A percentile compares a stretch with the other conserved stretches of the same genome.
These are phyloP conservation scores for Capsella rubella DNA, from an alignment of 441 rosid genomes.

Conservation along the genomic window DNA sequence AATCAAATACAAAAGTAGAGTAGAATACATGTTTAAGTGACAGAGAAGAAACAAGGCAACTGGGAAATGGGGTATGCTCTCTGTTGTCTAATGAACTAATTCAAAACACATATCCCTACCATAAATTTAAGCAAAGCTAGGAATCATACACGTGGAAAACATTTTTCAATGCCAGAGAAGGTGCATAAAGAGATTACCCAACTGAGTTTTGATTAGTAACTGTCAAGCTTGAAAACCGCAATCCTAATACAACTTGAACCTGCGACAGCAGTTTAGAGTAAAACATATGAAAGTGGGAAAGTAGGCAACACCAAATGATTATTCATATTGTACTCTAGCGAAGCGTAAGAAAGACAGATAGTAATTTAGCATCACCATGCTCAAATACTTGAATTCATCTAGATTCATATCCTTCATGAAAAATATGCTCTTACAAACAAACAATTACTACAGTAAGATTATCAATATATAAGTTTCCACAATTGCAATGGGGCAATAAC, in stretches of 20 bases:
- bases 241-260: conserved; percentile 69
- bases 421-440: conserved; percentile 14
- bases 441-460: conserved; percentile 24
- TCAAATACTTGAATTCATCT: conserved; percentile 21
- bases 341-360: conserved; percentile 20
- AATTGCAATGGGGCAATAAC: conserved; percentile 2
- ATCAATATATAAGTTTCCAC: conserved; percentile 5
- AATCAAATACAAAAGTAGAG: conserved; percentile 9
- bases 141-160: conserved; percentile 18
- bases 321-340: conserved; percentile 15
- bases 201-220: conserved; percentile 71
- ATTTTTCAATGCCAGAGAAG: conserved; percentile 31
- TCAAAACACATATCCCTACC: conserved; percentile 22
- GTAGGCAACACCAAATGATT: conserved; percentile 24
- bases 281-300: conserved; percentile 38
- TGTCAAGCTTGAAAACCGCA: conserved; percentile 86
- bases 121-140: conserved; percentile 16
- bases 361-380: conserved; percentile 23
- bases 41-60: conserved; percentile 11
- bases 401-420: conserved; percentile 22
- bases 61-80: conserved; percentile 5
- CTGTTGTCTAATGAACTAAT: conserved; percentile 20
- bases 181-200: conserved; percentile 66
- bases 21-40: conserved; percentile 16
- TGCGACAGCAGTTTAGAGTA: conserved; percentile 45